phyloP scores from a whole-genome alignment of 768 basidiomycete genomes.

The Infundibulicybe gibba region DNA sequence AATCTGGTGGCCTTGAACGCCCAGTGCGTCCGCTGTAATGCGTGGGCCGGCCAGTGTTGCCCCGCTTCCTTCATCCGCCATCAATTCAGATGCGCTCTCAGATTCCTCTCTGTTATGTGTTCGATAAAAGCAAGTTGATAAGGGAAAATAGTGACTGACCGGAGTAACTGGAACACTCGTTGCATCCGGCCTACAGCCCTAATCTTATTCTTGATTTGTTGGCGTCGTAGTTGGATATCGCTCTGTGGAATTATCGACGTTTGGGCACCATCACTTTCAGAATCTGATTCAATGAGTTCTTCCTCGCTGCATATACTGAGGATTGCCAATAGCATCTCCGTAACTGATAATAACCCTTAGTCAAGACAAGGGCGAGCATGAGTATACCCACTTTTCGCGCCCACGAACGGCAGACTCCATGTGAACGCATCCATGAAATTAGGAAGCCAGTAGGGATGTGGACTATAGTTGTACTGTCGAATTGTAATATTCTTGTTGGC shows the following conservation, averaged over 20 bases:
- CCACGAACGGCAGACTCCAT: slow-evolving; percentile 97
- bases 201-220: slow-evolving; percentile 92
- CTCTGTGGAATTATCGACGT: slow-evolving; percentile 30
- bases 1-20: slow-evolving; percentile 58
- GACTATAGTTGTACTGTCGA: slow-evolving; percentile 74
- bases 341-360: slow-evolving; percentile 49
- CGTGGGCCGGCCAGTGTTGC: slow-evolving; percentile 21
- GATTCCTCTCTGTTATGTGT: slow-evolving; percentile 59
- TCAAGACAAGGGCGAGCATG: neutral
- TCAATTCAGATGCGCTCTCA: slow-evolving; percentile 72
- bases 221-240: slow-evolving; percentile 51
- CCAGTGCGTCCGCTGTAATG: slow-evolving; percentile 52
- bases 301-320: slow-evolving; percentile 92
- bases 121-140: neutral
- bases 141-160: slow-evolving; percentile 44
- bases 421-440: slow-evolving; percentile 99
- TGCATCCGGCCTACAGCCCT: slow-evolving; percentile 91
- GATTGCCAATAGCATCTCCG: slow-evolving; percentile 96
- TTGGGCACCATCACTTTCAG: slow-evolving; percentile 32
- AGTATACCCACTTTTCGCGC: slow-evolving; percentile 79
- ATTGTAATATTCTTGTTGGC: slow-evolving; percentile 97
- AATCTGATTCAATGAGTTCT: slow-evolving; percentile 68
- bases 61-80: slow-evolving; percentile 25
- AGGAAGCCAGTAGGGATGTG: slow-evolving; percentile 94
- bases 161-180: slow-evolving; percentile 81